Evolutionary conservation across 2,329 filamentous ascomycete genomes (phyloP).

Genomic region (Apiospora pterosperma): DNA sequence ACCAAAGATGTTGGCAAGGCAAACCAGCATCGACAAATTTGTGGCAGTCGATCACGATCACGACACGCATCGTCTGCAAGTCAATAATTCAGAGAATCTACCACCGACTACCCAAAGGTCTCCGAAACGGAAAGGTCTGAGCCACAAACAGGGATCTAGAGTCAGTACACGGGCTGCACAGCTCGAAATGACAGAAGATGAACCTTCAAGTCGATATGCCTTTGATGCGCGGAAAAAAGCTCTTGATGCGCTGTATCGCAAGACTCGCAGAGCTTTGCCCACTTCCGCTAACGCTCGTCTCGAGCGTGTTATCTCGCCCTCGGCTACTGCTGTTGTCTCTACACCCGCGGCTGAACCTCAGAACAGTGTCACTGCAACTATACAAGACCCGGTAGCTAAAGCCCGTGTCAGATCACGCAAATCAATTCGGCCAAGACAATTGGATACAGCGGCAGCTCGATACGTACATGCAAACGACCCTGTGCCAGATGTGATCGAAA

Average conservation of each 20-base stretch:
- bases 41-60: conserved; percentile 18
- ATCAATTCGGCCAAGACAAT: conserved; percentile 34
- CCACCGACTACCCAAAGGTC: background rate
- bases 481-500: conserved; percentile 27
- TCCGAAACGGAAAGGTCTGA: background rate
- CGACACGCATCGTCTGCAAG: conserved; percentile 5
- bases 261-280: conserved; percentile 26
- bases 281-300: conserved; percentile 28
- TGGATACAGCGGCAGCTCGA: conserved; percentile 50
- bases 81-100: background rate
- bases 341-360: background rate
- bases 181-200: conserved; percentile 45
- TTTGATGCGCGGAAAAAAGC: conserved; percentile 51
- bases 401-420: conserved; percentile 36
- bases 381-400: background rate
- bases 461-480: conserved; percentile 53
- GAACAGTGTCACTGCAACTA: conserved; percentile 4
- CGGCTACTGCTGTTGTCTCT: conserved; percentile 12
- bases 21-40: conserved; percentile 27
- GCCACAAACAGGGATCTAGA: background rate
- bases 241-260: conserved; percentile 53
- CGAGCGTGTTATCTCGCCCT: conserved; percentile 27
- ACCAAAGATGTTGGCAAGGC: conserved; percentile 23
- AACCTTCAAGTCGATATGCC: conserved; percentile 29
- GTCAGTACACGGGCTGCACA: conserved; percentile 44